These are phyloP conservation scores for Pseudopithomyces maydicus DNA, from an alignment of 2,329 filamentous ascomycete genomes.

Conservation along the genomic window DNA sequence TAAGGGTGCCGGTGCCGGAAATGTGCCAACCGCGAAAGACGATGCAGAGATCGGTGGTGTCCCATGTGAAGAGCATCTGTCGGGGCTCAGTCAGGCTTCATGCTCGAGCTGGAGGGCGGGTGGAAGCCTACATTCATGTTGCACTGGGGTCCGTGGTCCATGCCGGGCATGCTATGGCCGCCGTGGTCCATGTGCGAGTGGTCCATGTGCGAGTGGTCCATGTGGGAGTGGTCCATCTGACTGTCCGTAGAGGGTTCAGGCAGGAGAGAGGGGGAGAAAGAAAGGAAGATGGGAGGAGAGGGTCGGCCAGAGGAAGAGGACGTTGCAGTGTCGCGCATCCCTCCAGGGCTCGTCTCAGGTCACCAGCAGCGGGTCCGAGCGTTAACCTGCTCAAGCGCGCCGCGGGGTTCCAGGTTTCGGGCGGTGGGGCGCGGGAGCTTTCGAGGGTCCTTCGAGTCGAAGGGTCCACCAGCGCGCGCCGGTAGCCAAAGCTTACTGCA, in stretches of 20 bases:
- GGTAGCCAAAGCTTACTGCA: neutral
- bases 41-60: slow-evolving; percentile 91
- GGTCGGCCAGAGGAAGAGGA: neutral
- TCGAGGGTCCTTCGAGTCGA: no score
- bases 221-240: neutral
- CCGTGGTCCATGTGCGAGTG: slow-evolving; percentile 60
- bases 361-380: slow-evolving; percentile 11
- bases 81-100: slow-evolving; percentile 1
- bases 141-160: slow-evolving; percentile 64
- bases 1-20: slow-evolving; percentile 71
- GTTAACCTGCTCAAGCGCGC: neutral
- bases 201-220: slow-evolving; percentile 41
- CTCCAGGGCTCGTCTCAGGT: slow-evolving; percentile 4
- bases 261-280: slow-evolving; percentile 1
- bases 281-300: slow-evolving; percentile 4
- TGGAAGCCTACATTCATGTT: slow-evolving; percentile 79
- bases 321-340: neutral
- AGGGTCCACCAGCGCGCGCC: slow-evolving; percentile 13
- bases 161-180: slow-evolving; percentile 59
- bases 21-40: slow-evolving; percentile 93
- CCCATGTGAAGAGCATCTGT: slow-evolving; percentile 98
- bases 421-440: slow-evolving; percentile 9
- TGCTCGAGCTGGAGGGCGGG: neutral
- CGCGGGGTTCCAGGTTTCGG: slow-evolving; percentile 17
- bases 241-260: neutral